Base-by-base conservation (phyloP, 345 rosid genomes). In the Moricandia arvensis region DNA sequence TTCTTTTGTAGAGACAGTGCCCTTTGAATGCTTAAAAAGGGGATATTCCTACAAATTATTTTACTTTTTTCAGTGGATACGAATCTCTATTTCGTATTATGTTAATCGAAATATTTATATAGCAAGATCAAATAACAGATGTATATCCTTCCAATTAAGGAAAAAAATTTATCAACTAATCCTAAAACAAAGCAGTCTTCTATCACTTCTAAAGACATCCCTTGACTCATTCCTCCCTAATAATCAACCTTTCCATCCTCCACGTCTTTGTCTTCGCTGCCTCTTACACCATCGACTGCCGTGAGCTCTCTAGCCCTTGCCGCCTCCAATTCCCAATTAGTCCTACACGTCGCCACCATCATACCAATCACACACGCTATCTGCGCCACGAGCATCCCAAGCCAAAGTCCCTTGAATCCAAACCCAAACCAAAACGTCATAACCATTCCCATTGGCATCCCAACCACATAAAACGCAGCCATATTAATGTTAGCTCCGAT, bases 301-400 rank as follows among this genome's bases (percentile, higher is more conserved):
- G 80, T 76, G 30, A 76, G 75, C 57, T 38, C 21, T 47, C 47
- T 69, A 53, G 80, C 75, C 34, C 80, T 69, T 13, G 26, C 29
- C 2, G 80, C 80, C 65, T 76, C 80, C 10, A 69, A 2, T 9
- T 76, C 75, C 80, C 80, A 76, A 41, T 76, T 17, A 0, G 80
- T 76, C 15, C 65, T 54, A 30, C 64, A 63, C 6, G 70, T 76
- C 0, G 62, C 80, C 24, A 45, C 59, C 80, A 76, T 76, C 80
- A 63, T 76, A 11, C 75, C 59, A 37, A 63, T n/a, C 65, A 76
- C 75, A 70, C 80, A 76, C 0, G 63, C 24, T 21, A 61, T 55
- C 59, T 76, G 80, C 27, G 80, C 80, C n/a, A 66, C 75, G 7
- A 76, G 71, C 80, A 76, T 76, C 13, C 80, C 80, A 1, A 76